phyloP scores from a whole-genome alignment of 176 grass and related monocot genomes.

The Avena atlantica region DNA sequence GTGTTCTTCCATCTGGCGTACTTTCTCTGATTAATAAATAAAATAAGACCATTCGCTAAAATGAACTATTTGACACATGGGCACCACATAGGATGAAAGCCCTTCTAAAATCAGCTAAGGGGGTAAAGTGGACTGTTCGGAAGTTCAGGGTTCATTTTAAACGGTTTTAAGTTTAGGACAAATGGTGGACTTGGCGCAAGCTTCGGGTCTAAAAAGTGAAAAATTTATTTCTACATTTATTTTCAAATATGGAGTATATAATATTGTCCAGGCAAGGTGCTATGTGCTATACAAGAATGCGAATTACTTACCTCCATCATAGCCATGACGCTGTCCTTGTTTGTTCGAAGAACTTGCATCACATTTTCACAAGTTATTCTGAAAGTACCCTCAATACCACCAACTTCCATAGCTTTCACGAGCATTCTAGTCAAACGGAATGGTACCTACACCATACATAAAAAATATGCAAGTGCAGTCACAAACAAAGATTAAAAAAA shows the following conservation, averaged over 20 bases:
- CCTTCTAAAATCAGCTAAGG: background rate
- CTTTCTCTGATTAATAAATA: background rate
- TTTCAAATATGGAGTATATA: background rate
- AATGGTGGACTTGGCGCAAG: background rate
- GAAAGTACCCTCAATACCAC: constrained; percentile 97
- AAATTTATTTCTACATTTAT: background rate
- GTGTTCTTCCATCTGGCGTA: background rate
- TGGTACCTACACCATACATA: constrained; percentile 68
- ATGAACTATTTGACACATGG: background rate
- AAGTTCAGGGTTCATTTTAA: background rate
- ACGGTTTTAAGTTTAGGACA: background rate
- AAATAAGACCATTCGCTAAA: background rate
- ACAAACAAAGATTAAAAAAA: background rate
- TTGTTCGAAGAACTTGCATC: constrained; percentile 98
- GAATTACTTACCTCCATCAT: constrained; percentile 93
- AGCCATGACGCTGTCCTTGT: constrained; percentile 97
- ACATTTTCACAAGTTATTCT: constrained; percentile 98
- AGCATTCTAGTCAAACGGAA: constrained; percentile 99
- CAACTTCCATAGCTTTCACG: constrained; percentile 99
- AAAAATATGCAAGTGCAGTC: constrained; percentile 20
- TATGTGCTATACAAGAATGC: background rate
- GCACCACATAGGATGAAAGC: background rate
- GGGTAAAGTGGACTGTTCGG: background rate
- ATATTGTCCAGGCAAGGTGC: constrained; percentile 23
- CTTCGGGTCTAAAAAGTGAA: background rate